Percentiles rank a stretch among this genome's conserved stretches.
phyloP scores from a whole-genome alignment of 2,329 filamentous ascomycete genomes.

The Fulvia fulva region DNA sequence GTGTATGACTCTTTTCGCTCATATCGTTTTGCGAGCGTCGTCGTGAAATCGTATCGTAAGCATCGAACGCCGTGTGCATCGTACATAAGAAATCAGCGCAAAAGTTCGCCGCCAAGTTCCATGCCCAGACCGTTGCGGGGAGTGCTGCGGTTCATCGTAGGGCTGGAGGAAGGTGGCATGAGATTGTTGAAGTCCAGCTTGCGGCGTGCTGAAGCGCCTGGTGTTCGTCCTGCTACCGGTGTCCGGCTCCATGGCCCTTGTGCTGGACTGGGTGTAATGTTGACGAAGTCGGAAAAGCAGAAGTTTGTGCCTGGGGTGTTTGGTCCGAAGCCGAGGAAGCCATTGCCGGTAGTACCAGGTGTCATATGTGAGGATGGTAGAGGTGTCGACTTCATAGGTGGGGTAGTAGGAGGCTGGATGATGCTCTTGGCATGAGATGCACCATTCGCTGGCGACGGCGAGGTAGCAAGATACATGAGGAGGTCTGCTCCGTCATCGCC shows the following conservation, averaged over 20 bases:
- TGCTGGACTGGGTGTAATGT: conserved; percentile 92
- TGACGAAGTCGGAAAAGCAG: conserved; percentile 95
- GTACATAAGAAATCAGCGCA: conserved; percentile 14
- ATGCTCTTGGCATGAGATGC: conserved; percentile 37
- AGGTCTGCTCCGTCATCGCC: conserved; percentile 82
- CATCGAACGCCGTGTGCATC: conserved; percentile 1
- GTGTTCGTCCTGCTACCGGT: conserved; percentile 62
- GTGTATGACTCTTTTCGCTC: neutral
- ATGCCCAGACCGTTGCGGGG: conserved; percentile 56
- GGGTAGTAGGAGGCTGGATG: conserved; percentile 50
- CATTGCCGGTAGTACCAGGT: conserved; percentile 58
- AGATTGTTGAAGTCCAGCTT: conserved; percentile 78
- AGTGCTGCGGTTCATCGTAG: conserved; percentile 33
- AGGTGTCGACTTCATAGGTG: conserved; percentile 53
- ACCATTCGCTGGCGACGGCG: conserved; percentile 71
- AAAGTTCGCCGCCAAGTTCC: conserved; percentile 63
- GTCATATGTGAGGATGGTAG: conserved; percentile 86
- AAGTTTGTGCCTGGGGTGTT: conserved; percentile 80
- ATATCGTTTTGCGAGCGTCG: conserved; percentile 1
- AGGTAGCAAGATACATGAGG: conserved; percentile 83
- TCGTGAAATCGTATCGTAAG: conserved; percentile 11
- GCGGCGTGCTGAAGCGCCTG: conserved; percentile 63
- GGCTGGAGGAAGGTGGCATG: conserved; percentile 51
- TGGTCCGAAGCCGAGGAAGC: conserved; percentile 58
- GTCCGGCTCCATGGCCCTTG: conserved; percentile 74